Base-by-base conservation (phyloP, 176 grass and related monocot genomes). In the Rhynchospora tenuis region DNA sequence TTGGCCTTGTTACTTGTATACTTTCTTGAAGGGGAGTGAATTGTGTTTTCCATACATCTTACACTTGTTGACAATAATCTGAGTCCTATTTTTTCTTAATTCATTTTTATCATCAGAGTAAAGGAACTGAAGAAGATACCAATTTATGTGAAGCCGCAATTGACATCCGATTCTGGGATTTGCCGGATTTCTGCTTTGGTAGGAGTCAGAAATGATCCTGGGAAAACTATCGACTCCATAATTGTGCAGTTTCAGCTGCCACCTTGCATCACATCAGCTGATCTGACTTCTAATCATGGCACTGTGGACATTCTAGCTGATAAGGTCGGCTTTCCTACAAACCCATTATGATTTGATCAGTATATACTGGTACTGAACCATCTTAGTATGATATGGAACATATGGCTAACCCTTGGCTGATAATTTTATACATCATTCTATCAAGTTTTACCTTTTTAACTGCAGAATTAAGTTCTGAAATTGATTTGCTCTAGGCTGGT, bases 171-270 rank as follows among this genome's bases (percentile, higher is more conserved):
- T 93, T 91, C 90, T 11, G 95, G 95, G 52, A 95, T 90, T 83
- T 98, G 95, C 20, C 92, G 80, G 60, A 79, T 98, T 84, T 91
- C 84, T 88, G 92, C 94, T 64, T 90, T 98, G 91, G 88, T 91
- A 12, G 92, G 95, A 62, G 85, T 89, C 59, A 89, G 79, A 56
- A 95, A 98, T 84, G 95, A 98, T 91, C 91, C 91, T 85, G 95
- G 95, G 81, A 98, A 98, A 84, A 66, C 95, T 81, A 93, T 98
- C 64, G 95, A 95, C 81, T 98, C 95, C 81, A 95, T 98, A 84
- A 81, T n/a, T 3, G 86, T 98, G 20, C 84, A 93, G 81, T 98
- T 98, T 91, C 85, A 85, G 57, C 75, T 98, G 84, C 95, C 95
- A 43, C 78, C 83, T 11, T 86, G 89, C 83, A 89, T 98, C 70